These are phyloP conservation scores for Coniochaeta sp. DNA, from an alignment of 2,329 filamentous ascomycete species.

Conservation along the genomic window DNA sequence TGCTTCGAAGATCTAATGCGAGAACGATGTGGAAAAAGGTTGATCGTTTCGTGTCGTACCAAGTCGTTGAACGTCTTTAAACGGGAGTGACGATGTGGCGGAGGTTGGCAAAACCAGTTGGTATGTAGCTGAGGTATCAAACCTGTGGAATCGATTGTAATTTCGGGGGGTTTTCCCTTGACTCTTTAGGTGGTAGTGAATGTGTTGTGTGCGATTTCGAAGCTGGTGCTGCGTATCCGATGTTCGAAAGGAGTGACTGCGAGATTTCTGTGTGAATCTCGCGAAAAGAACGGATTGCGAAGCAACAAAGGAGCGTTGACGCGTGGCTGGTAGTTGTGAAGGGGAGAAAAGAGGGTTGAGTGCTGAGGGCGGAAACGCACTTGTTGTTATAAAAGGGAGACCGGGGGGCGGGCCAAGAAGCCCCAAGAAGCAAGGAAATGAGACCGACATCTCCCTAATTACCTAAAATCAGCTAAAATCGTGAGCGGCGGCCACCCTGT, in stretches of 20 bases:
- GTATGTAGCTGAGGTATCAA: background rate
- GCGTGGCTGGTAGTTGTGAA: background rate
- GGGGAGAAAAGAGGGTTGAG: background rate
- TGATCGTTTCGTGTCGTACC: background rate
- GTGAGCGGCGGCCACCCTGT: background rate
- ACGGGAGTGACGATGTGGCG: background rate
- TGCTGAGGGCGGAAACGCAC: background rate
- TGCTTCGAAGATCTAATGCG: background rate
- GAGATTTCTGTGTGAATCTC: background rate
- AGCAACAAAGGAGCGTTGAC: conserved; percentile 1
- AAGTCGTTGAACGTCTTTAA: background rate
- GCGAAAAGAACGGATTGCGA: background rate
- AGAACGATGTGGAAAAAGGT: background rate
- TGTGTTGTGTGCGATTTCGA: background rate
- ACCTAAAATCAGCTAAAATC: background rate
- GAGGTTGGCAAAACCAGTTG: background rate
- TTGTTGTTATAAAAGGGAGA: conserved; percentile 1
- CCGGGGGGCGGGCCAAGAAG: background rate
- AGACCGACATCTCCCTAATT: background rate
- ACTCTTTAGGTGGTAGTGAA: background rate
- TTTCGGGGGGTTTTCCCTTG: background rate
- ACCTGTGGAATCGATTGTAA: background rate
- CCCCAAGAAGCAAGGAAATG: background rate
- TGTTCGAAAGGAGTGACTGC: background rate
- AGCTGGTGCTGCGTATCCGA: background rate